These are phyloP conservation scores for Penicillium sp. DNA, from an alignment of 2,329 filamentous ascomycete species.

Conservation along the genomic window DNA sequence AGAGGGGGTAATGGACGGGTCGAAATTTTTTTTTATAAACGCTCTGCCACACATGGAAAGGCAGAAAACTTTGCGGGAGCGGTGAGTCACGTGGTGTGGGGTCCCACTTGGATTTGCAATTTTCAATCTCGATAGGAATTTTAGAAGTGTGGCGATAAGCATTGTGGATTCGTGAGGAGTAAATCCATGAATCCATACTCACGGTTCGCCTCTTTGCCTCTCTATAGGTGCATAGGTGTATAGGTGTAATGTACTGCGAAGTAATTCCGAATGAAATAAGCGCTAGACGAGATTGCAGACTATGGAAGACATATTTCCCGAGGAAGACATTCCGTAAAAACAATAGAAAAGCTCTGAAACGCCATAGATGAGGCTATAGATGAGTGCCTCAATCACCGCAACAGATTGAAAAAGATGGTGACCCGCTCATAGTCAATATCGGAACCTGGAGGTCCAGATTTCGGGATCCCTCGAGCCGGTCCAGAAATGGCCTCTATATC, in stretches of 20 bases:
- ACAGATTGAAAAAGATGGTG: constrained; percentile 67
- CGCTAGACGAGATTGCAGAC: too few relatives aligned
- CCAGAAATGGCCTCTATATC: constrained; percentile 73
- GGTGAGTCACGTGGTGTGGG: constrained; percentile 21
- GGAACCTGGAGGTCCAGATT: constrained; percentile 54
- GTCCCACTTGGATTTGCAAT: background rate
- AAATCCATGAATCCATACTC: background rate
- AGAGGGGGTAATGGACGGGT: constrained; percentile 19
- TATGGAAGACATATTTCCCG: too few relatives aligned
- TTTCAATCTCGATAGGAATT: too few relatives aligned
- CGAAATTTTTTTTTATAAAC: constrained; percentile 25
- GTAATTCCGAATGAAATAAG: too few relatives aligned
- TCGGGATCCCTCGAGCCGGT: constrained; percentile 55
- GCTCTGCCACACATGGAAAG: constrained; percentile 21
- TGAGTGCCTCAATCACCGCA: constrained; percentile 40
- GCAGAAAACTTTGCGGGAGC: constrained; percentile 25
- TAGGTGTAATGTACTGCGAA: background rate
- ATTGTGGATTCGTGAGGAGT: background rate
- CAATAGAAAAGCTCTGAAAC: too few relatives aligned
- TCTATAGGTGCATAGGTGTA: too few relatives aligned
- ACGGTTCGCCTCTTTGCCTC: background rate
- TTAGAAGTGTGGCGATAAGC: too few relatives aligned
- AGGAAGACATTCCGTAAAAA: too few relatives aligned
- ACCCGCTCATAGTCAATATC: constrained; percentile 67
- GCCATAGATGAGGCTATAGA: too few relatives aligned